Evolutionary conservation across 805 yeast genomes (phyloP).

Genomic region (Wickerhamiella kurtzmanii): DNA sequence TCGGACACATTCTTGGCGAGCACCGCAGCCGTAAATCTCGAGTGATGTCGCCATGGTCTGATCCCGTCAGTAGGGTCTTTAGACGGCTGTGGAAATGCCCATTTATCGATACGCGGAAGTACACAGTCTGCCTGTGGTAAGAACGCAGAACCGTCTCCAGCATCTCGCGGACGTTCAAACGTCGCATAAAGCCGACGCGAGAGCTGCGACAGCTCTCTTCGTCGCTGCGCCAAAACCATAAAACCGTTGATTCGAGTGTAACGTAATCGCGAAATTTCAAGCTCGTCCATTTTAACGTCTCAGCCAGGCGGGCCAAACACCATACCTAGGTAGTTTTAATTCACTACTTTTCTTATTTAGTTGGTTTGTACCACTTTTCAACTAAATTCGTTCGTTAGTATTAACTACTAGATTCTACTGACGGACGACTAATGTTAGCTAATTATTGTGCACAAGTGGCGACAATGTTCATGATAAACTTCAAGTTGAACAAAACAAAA

Average conservation of each 20-base stretch:
- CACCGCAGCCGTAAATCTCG: slow-evolving; percentile 6
- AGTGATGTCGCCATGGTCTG: neutral
- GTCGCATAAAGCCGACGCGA: neutral
- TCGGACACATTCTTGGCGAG: slow-evolving; percentile 6
- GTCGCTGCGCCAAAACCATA: neutral
- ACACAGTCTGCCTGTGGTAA: slow-evolving; percentile 2
- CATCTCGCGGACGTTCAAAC: neutral
- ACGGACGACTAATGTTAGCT: neutral
- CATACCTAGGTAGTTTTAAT: no score
- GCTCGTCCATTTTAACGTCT: no score
- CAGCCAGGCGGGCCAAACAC: no score
- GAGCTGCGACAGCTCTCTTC: neutral
- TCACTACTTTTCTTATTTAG: no score
- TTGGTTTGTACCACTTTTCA: no score
- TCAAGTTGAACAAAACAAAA: neutral
- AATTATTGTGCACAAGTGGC: neutral
- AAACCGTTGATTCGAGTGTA: neutral
- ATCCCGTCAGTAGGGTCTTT: neutral
- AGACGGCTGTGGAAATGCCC: slow-evolving; percentile 1
- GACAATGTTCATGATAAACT: neutral
- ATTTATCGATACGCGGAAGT: slow-evolving; percentile 1
- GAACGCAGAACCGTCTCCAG: neutral
- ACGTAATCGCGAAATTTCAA: neutral
- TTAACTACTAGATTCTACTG: no score
- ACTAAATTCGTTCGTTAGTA: no score